A percentile compares a stretch with the other conserved stretches of the same genome.
Evolutionary conservation across 352 stramenopile genomes (phyloP).

Genomic region (Phytophthora melonis): DNA sequence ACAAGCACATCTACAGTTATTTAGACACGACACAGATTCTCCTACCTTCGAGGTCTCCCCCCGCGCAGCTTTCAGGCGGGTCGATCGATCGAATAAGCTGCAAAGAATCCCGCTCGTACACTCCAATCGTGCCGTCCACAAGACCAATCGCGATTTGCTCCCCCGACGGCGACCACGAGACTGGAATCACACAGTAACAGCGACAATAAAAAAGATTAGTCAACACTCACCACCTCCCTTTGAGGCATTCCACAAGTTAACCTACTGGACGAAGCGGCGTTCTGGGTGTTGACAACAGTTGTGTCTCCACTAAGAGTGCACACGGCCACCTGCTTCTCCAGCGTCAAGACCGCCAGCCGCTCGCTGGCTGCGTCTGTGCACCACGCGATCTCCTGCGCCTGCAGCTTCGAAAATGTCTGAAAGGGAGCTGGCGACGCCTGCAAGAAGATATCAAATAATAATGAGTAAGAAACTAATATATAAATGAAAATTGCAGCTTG

Average conservation of each 20-base stretch:
- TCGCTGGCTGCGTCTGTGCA: conserved; percentile 35
- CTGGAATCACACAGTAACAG: conserved; percentile 11
- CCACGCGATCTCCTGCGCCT: conserved; percentile 64
- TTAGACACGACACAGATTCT: neutral
- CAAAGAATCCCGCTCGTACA: conserved; percentile 45
- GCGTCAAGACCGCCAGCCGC: conserved; percentile 52
- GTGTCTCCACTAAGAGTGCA: conserved; percentile 46
- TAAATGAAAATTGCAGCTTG: neutral
- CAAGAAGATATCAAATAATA: conserved; percentile 2
- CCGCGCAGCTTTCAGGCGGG: conserved; percentile 47
- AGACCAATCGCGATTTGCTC: conserved; percentile 57
- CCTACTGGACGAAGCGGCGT: conserved; percentile 40
- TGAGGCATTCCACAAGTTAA: neutral
- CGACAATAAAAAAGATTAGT: neutral
- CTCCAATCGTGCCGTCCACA: conserved; percentile 40
- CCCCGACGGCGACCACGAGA: conserved; percentile 62
- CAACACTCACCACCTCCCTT: neutral
- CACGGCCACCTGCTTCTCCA: conserved; percentile 49
- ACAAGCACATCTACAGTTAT: neutral
- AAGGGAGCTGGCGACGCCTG: conserved; percentile 49
- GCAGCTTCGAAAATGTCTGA: conserved; percentile 45
- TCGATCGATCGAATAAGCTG: conserved; percentile 45
- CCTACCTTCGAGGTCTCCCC: conserved; percentile 46
- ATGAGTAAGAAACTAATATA: neutral
- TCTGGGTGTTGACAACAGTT: conserved; percentile 26